Percentiles rank a stretch among this genome's conserved stretches.
These are phyloP conservation scores for Syzygium oleosum DNA, from an alignment of 345 rosid species.

Conservation along the genomic window DNA sequence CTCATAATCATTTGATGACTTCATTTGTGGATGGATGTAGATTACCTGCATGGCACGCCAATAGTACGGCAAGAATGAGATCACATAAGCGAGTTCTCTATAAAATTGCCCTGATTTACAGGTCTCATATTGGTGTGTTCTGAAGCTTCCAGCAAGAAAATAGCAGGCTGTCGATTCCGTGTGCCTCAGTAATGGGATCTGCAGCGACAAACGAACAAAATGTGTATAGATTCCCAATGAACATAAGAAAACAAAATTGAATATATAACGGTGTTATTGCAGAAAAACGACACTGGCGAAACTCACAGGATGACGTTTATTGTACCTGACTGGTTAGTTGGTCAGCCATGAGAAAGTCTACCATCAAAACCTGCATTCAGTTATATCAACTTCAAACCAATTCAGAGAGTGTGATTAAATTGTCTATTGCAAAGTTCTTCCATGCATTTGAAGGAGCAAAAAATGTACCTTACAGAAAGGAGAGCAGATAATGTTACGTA, in stretches of 20 bases:
- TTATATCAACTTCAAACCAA: not conserved
- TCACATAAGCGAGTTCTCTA: slow-evolving; percentile 64
- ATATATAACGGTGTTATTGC: not conserved
- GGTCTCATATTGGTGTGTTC: slow-evolving; percentile 53
- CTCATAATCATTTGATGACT: not conserved
- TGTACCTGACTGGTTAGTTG: slow-evolving; percentile 95
- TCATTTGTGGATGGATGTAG: not conserved
- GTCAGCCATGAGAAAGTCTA: slow-evolving; percentile 96
- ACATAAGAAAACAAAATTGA: not conserved
- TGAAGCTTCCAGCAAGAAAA: slow-evolving; percentile 65
- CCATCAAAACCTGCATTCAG: slow-evolving; percentile 63
- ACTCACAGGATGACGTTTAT: not conserved
- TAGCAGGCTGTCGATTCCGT: slow-evolving; percentile 81
- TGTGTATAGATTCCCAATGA: not conserved
- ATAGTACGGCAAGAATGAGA: slow-evolving; percentile 83
- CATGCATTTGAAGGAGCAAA: not conserved
- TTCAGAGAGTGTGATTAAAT: not conserved
- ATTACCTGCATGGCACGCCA: slow-evolving; percentile 99
- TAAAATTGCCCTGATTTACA: slow-evolving; percentile 61
- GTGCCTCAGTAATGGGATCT: slow-evolving; percentile 85
- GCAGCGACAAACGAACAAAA: not conserved
- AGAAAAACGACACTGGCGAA: not conserved
- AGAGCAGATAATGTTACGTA: slow-evolving; percentile 77
- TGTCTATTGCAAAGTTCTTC: not conserved
- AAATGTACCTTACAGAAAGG: slow-evolving; percentile 71